Evolutionary conservation across 345 rosid genomes (phyloP).

Genomic region (Mangifera indica): DNA sequence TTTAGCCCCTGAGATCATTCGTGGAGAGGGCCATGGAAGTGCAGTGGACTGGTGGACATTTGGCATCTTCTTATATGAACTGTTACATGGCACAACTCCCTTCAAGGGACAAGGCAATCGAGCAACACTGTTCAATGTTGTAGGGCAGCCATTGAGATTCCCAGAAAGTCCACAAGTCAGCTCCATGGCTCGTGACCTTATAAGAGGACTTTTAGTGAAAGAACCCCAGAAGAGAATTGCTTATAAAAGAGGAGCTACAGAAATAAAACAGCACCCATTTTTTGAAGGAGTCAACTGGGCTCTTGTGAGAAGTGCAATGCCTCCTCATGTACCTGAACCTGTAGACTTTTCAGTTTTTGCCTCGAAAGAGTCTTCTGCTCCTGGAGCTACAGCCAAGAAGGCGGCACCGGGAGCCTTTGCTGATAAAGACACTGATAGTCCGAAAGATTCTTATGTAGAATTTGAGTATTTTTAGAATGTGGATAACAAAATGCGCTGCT

Average conservation of each 20-base stretch:
- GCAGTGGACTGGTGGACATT: slow-evolving; percentile 99
- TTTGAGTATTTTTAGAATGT: slow-evolving; percentile 58
- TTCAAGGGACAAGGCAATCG: slow-evolving; percentile 90
- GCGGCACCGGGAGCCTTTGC: slow-evolving; percentile 22
- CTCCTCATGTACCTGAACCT: slow-evolving; percentile 81
- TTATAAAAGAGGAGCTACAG: slow-evolving; percentile 84
- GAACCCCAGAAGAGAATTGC: slow-evolving; percentile 86
- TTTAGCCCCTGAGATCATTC: slow-evolving; percentile 81
- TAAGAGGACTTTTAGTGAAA: slow-evolving; percentile 67
- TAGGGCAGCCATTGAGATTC: slow-evolving; percentile 77
- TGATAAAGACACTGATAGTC: slow-evolving; percentile 24
- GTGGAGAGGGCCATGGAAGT: slow-evolving; percentile 97
- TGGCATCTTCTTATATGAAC: slow-evolving; percentile 83
- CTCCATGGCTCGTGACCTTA: slow-evolving; percentile 66
- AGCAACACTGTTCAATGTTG: slow-evolving; percentile 82
- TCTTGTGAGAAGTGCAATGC: slow-evolving; percentile 71
- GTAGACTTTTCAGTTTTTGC: slow-evolving; percentile 61
- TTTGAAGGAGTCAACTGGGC: slow-evolving; percentile 96
- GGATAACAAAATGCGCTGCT: not conserved
- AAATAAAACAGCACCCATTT: slow-evolving; percentile 86
- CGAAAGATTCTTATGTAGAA: slow-evolving; percentile 43
- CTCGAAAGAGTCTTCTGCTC: slow-evolving; percentile 44
- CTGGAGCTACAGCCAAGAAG: slow-evolving; percentile 21
- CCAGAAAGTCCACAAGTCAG: slow-evolving; percentile 76
- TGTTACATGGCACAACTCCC: slow-evolving; percentile 79